Evolutionary conservation across 163 green algal species (phyloP).

Genomic region (Chlamydomonas reinhardtii): DNA sequence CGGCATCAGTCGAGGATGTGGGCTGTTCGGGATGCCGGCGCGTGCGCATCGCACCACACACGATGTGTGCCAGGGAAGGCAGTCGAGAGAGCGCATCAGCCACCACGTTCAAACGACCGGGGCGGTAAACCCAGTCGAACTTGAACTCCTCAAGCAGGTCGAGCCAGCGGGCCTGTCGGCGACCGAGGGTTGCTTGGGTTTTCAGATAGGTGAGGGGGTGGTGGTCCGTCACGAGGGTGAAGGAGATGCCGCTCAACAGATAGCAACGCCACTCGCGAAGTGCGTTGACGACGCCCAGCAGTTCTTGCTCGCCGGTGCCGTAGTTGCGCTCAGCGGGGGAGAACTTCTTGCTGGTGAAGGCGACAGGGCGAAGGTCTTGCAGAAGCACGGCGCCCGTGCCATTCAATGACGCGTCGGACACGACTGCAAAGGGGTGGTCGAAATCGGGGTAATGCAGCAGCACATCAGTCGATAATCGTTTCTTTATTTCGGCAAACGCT

Average conservation of each 20-base stretch:
- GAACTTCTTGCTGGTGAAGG: no score
- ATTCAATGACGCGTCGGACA: conserved; percentile 58
- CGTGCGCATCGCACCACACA: no score
- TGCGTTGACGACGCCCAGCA: conserved; percentile 47
- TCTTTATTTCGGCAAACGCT: background rate
- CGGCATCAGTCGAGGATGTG: no score
- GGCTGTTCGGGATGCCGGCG: no score
- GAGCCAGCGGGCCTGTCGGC: no score
- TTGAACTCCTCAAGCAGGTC: no score
- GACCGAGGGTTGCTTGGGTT: no score
- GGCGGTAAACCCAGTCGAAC: no score
- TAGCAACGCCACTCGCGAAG: conserved; percentile 55
- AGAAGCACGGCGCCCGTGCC: conserved; percentile 62
- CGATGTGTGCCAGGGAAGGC: no score
- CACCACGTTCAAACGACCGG: no score
- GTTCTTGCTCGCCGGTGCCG: conserved; percentile 45
- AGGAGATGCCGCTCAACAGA: conserved; percentile 17
- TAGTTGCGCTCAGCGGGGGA: no score
- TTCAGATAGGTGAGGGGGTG: conserved; percentile 48
- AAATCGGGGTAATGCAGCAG: conserved; percentile 43
- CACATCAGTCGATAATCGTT: background rate
- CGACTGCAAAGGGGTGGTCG: conserved; percentile 51
- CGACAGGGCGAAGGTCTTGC: conserved; percentile 56
- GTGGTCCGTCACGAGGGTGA: conserved; percentile 60
- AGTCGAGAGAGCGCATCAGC: no score